Evolutionary conservation across 2,329 filamentous ascomycete genomes (phyloP).

Genomic region (Periconia sp.): DNA sequence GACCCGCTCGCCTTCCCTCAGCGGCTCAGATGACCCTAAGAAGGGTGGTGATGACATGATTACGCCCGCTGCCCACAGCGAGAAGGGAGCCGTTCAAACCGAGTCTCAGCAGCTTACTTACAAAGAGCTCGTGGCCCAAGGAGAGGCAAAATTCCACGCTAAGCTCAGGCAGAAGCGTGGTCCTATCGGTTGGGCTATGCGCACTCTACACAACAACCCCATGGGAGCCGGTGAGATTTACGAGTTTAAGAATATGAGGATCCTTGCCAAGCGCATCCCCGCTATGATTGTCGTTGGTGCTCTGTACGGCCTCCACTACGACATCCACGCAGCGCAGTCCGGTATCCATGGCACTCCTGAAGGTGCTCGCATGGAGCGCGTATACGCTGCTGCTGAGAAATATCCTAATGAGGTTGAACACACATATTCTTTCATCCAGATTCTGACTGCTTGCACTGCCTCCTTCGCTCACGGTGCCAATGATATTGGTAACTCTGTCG

Average conservation of each 20-base stretch:
- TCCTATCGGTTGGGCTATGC: conserved; percentile 84
- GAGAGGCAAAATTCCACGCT: conserved; percentile 64
- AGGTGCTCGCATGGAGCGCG: conserved; percentile 71
- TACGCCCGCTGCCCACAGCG: conserved; percentile 40
- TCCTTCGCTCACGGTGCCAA: conserved; percentile 72
- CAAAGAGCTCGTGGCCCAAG: conserved; percentile 65
- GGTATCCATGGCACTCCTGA: conserved; percentile 76
- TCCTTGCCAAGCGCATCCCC: conserved; percentile 69
- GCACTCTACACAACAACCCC: conserved; percentile 74
- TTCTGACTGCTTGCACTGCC: conserved; percentile 52
- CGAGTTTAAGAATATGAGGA: conserved; percentile 73
- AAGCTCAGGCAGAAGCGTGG: conserved; percentile 68
- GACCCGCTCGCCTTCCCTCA: conserved; percentile 34
- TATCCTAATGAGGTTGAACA: conserved; percentile 47
- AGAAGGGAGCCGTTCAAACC: conserved; percentile 29
- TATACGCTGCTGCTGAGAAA: conserved; percentile 60
- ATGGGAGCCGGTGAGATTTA: conserved; percentile 76
- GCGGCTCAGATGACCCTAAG: conserved; percentile 41
- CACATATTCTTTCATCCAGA: conserved; percentile 57
- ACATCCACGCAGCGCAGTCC: conserved; percentile 78
- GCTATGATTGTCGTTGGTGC: conserved; percentile 67
- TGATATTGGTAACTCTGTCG: conserved; percentile 56
- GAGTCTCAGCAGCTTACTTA: conserved; percentile 64
- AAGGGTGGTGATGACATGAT: conserved; percentile 23
- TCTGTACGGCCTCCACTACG: conserved; percentile 80